Conservation (phyloP, 2,329 filamentous ascomycete species). For the Aspergillus pseudoglaucus region DNA sequence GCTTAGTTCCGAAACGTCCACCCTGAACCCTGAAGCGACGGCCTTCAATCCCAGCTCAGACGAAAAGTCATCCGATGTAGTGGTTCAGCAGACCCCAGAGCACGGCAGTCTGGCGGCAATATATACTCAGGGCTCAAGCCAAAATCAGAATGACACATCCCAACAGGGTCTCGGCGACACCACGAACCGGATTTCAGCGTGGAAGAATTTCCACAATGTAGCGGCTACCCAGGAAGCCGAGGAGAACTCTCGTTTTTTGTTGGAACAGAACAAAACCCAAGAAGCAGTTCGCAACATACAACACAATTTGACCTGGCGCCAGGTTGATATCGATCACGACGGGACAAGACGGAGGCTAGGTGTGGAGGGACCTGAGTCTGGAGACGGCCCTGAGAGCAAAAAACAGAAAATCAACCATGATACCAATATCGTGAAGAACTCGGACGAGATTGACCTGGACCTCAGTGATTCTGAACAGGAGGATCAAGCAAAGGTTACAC, state of each 20-base stretch:
- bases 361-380: constrained; percentile 11
- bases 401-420: constrained; percentile 16
- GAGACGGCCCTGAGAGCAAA: constrained; percentile 9
- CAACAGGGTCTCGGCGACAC: constrained; percentile 2
- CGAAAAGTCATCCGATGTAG: background rate
- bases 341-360: constrained; percentile 16
- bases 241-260: constrained; percentile 24
- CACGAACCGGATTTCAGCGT: constrained; percentile 25
- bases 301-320: constrained; percentile 34
- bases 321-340: constrained; percentile 28
- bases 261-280: constrained; percentile 16
- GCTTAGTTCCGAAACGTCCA: too few species aligned
- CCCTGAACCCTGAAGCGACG: background rate
- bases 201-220: constrained; percentile 32
- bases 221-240: constrained; percentile 27
- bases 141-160: background rate
- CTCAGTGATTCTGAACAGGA: constrained; percentile 18
- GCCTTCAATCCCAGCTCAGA: background rate
- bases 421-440: constrained; percentile 41
- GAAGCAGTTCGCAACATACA: constrained; percentile 13
- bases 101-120: background rate
- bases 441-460: constrained; percentile 39
- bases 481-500: constrained; percentile 8
- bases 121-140: background rate
- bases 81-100: background rate